Percentiles rank a stretch among this genome's conserved stretches.
phyloP scores from a whole-genome alignment of 2,329 filamentous ascomycete species.

The Verticillium longisporum region DNA sequence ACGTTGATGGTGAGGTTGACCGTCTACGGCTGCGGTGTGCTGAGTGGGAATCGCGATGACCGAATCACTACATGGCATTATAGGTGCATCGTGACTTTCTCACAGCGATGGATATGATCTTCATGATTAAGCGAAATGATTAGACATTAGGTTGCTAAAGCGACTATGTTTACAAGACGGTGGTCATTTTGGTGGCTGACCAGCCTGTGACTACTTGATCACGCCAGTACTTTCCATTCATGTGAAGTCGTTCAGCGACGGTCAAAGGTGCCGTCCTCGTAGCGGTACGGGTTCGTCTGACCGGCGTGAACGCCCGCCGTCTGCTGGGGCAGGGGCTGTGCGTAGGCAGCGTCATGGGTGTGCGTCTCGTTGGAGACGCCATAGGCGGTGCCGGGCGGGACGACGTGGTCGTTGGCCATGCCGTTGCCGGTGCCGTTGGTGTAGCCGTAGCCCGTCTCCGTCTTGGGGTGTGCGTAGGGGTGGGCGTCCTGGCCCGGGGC shows the following conservation, averaged over 20 bases:
- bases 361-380: not conserved
- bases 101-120: not conserved
- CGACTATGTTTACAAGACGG: not conserved
- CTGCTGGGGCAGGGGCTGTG: not conserved
- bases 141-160: not conserved
- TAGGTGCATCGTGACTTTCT: not conserved
- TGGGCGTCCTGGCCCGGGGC: slow-evolving; percentile 9
- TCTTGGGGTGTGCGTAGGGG: slow-evolving; percentile 16
- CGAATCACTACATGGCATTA: not conserved
- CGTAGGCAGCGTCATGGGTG: not conserved
- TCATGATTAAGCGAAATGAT: not conserved
- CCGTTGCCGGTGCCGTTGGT: not conserved
- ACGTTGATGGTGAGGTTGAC: not conserved
- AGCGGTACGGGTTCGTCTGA: slow-evolving; percentile 17
- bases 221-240: not conserved
- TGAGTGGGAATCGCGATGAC: too few species aligned
- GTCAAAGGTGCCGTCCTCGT: slow-evolving; percentile 30
- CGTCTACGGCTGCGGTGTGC: not conserved
- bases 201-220: not conserved
- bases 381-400: not conserved
- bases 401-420: too few species aligned
- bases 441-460: slow-evolving; percentile 6
- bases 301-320: not conserved
- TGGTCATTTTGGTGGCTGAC: not conserved
- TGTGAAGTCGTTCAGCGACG: not conserved